Conservation (phyloP, 768 basidiomycete species). For the Rhodotorula toruloides region DNA sequence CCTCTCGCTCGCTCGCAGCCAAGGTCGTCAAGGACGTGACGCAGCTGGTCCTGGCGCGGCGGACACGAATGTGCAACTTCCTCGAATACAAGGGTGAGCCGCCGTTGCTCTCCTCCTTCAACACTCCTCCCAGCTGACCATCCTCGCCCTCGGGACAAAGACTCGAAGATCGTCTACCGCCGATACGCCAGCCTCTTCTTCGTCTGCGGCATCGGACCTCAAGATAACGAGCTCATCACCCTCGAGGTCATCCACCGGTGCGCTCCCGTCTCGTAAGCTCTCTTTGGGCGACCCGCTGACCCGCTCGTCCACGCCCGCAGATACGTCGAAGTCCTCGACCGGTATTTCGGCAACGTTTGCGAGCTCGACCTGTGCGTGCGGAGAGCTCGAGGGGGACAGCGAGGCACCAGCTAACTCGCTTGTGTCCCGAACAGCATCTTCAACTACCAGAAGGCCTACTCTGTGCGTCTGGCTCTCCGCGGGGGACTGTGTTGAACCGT, state of each 20-base stretch:
- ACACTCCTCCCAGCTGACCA: background rate
- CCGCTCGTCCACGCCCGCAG: background rate
- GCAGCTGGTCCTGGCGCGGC: conserved; percentile 72
- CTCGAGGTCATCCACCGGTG: conserved; percentile 92
- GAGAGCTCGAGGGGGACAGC: background rate
- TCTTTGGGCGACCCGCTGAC: background rate
- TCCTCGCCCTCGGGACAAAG: conserved; percentile 46
- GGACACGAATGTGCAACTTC: conserved; percentile 91
- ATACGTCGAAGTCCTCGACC: conserved; percentile 64
- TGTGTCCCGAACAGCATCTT: conserved; percentile 63
- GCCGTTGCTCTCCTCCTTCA: background rate
- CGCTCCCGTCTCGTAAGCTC: conserved; percentile 48
- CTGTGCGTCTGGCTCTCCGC: conserved; percentile 49
- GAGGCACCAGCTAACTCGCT: background rate
- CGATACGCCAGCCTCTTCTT: conserved; percentile 96
- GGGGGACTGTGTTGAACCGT: background rate
- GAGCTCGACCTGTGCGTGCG: conserved; percentile 78
- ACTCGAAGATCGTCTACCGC: conserved; percentile 84
- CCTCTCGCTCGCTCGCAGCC: conserved; percentile 37
- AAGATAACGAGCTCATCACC: conserved; percentile 85
- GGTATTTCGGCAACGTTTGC: conserved; percentile 76
- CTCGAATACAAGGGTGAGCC: conserved; percentile 85
- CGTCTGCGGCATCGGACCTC: conserved; percentile 72
- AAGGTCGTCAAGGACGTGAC: conserved; percentile 96
- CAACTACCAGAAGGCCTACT: conserved; percentile 95